A percentile compares a stretch with the other conserved stretches of the same genome.
Evolutionary conservation across 1,139 yeast genomes (phyloP).

Genomic region (Pichia sp.): DNA sequence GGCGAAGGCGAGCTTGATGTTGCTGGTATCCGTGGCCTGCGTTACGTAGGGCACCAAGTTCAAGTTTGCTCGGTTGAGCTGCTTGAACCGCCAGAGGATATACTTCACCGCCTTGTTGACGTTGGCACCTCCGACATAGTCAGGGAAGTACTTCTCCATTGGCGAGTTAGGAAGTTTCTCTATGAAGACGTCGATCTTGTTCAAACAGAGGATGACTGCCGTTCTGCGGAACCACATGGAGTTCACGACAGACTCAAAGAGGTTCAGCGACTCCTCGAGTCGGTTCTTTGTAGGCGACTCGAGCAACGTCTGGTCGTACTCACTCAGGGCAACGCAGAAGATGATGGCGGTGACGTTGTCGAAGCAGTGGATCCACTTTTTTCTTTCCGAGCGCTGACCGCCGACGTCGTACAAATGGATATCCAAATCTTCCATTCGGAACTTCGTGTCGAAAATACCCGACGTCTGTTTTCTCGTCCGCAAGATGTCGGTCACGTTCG

Average conservation of each 20-base stretch:
- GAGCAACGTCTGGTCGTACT: constrained; percentile 78
- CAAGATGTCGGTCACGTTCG: constrained; percentile 71
- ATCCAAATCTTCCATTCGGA: constrained; percentile 70
- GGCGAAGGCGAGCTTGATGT: constrained; percentile 82
- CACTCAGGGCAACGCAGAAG: constrained; percentile 86
- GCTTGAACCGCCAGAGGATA: constrained; percentile 85
- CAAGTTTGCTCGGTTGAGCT: constrained; percentile 75
- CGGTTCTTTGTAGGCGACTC: constrained; percentile 79
- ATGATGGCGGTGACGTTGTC: constrained; percentile 87
- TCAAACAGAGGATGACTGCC: constrained; percentile 77
- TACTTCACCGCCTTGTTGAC: constrained; percentile 93
- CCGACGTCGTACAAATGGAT: constrained; percentile 91
- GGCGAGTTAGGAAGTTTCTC: constrained; percentile 82
- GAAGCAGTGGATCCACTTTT: constrained; percentile 94
- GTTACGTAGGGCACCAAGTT: constrained; percentile 88
- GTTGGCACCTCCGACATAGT: constrained; percentile 83
- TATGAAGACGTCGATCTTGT: constrained; percentile 85
- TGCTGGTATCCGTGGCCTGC: constrained; percentile 91
- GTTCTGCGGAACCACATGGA: constrained; percentile 93
- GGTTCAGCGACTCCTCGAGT: constrained; percentile 76
- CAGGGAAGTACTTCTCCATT: constrained; percentile 78
- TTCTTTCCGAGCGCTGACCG: constrained; percentile 89
- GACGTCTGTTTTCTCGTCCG: constrained; percentile 90
- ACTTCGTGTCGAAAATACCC: constrained; percentile 80
- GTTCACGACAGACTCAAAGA: constrained; percentile 87